These are phyloP conservation scores for Pythium diclinum DNA, from an alignment of 352 stramenopile species.

Conservation along the genomic window DNA sequence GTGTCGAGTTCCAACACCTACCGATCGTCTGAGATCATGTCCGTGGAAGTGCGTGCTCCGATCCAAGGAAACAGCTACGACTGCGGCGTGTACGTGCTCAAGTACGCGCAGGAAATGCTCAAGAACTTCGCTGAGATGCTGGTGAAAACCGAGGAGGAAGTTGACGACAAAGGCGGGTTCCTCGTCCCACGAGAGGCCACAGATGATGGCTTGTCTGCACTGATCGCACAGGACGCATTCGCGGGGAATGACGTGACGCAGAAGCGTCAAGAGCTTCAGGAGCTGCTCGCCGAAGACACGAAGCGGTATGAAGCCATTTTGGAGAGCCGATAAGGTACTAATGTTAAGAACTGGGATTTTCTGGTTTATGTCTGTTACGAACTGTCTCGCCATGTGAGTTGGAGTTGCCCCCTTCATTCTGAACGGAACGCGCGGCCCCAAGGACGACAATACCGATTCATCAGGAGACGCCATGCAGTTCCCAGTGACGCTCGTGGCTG, in stretches of 20 bases:
- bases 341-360: background rate
- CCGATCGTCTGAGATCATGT: constrained; percentile 23
- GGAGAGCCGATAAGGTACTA: constrained; percentile 10
- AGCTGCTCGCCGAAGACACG: constrained; percentile 20
- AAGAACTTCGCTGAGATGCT: constrained; percentile 20
- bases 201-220: constrained; percentile 5
- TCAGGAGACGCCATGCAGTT: constrained; percentile 17
- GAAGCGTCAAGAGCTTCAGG: constrained; percentile 22
- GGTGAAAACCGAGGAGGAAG: background rate
- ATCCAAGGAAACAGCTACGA: constrained; percentile 22
- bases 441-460: background rate
- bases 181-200: constrained; percentile 14
- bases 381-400: background rate
- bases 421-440: constrained; percentile 18
- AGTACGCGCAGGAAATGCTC: constrained; percentile 27
- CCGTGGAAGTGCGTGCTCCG: constrained; percentile 15
- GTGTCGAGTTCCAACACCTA: constrained; percentile 66
- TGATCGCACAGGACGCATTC: constrained; percentile 22
- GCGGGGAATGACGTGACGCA: constrained; percentile 9
- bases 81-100: constrained; percentile 27
- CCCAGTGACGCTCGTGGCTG: constrained; percentile 17
- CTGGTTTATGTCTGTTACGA: background rate
- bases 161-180: background rate
- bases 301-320: constrained; percentile 26
- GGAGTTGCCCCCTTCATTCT: constrained; percentile 9